Base-by-base conservation (phyloP, 345 rosid species). In the Pistacia atlantica region DNA sequence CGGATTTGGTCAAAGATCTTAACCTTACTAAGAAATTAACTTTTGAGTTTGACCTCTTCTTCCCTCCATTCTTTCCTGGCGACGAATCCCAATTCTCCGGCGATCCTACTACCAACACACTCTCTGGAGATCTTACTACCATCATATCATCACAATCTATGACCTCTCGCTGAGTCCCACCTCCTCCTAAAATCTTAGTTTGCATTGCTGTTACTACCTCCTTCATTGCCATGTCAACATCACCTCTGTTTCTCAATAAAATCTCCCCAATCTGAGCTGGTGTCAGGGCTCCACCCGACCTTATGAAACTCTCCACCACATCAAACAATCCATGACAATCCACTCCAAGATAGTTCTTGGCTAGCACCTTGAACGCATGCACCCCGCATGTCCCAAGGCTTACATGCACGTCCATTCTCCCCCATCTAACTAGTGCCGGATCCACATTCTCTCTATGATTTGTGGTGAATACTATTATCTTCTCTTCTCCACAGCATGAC, bases 321-420 rank as follows among this genome's bases (percentile, higher is more conserved):
- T 86, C 80, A 22, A 79, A 83, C 74, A 77, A 17, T 20, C 81
- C 70, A 68, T 83, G 89, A 16, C 69, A 60, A 31, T 83, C 83
- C 42, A 86, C 37, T 38, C 80, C 84, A 8, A 86, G 64, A 59
- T 83, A 86, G 77, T 86, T 86, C 77, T 51, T 72, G 8, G 82
- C 85, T 63, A 86, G 67, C 4, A 68, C 79, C 77, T 63, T 83
- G 82, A 86, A 86, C 3, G 89, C 86, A 66, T 86, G 85, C 14
- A 73, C 33, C 64, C 89, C 86, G 65, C 89, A 86, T 14, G 69
- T 79, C 28, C 85, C 83, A 12, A 86, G 74, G 72, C 78, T 83
- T 2, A 86, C 83, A 56, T 86, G 89, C 25, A 86, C 84, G 49
- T 86, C 89, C 89, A 86, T 86, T n/a, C 89, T 74, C 8, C 89